Percentiles rank a stretch among this genome's conserved stretches.
These are phyloP conservation scores for Porpolomopsis calyptriformis DNA, from an alignment of 768 basidiomycete species.

Conservation along the genomic window DNA sequence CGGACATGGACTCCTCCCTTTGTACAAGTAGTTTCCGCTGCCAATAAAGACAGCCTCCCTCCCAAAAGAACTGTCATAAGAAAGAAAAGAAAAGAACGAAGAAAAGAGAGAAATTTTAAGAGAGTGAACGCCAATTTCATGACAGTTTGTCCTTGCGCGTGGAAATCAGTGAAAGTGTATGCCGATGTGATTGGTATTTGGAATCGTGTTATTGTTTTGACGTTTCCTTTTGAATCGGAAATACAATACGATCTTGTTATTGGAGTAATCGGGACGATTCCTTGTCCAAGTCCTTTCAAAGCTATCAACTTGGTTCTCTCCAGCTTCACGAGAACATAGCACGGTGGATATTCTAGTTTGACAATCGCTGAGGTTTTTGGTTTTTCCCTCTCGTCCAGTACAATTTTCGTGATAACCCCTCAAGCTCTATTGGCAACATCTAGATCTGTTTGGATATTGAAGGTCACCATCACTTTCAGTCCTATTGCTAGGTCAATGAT, in stretches of 20 bases:
- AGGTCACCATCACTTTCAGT: constrained; percentile 28
- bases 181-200: constrained; percentile 24
- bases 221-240: constrained; percentile 12
- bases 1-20: too few relatives aligned
- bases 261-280: constrained; percentile 19
- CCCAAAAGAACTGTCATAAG: too few relatives aligned
- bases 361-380: constrained; percentile 13
- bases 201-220: constrained; percentile 11
- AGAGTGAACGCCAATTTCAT: too few relatives aligned
- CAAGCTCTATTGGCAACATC: constrained; percentile 31
- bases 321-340: constrained; percentile 22
- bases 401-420: constrained; percentile 23
- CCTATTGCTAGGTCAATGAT: constrained; percentile 21
- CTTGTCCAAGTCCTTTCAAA: constrained; percentile 18
- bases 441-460: constrained; percentile 27
- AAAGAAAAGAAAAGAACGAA: too few relatives aligned
- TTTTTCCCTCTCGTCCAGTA: constrained; percentile 23
- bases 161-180: constrained; percentile 33
- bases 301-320: constrained; percentile 7
- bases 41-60: too few relatives aligned
- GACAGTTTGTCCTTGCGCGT: constrained; percentile 31
- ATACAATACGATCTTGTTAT: constrained; percentile 6
- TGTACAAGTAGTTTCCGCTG: too few relatives aligned
- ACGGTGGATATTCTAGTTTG: constrained; percentile 22
- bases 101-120: too few relatives aligned